Percentiles rank a stretch among this genome's conserved stretches.
phyloP scores from a whole-genome alignment of 345 rosid species.

The Schrenkiella parvula region DNA sequence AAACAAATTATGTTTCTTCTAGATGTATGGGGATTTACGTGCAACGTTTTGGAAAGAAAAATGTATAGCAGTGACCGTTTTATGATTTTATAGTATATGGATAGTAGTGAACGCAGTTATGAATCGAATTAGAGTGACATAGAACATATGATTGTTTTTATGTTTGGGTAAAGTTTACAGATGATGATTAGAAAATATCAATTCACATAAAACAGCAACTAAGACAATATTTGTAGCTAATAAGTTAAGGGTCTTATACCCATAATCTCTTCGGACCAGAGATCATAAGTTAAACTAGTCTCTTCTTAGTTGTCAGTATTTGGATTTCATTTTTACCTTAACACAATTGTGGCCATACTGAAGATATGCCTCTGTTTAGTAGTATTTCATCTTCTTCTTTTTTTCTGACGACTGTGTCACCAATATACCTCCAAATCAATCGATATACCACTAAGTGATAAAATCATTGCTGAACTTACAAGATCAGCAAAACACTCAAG shows the following conservation, averaged over 20 bases:
- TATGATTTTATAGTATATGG: background rate
- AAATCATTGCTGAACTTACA: background rate
- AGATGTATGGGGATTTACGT: background rate
- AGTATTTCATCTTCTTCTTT: background rate
- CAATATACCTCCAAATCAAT: background rate
- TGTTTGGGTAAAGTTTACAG: background rate
- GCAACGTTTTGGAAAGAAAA: background rate
- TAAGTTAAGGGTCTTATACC: background rate
- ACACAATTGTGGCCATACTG: background rate
- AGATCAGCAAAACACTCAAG: slow-evolving; percentile 8
- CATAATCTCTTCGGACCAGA: background rate
- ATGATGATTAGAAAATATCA: background rate
- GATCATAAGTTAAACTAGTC: background rate
- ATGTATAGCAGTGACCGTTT: background rate
- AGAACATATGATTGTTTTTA: background rate
- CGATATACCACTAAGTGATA: slow-evolving; percentile 3
- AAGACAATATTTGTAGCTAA: background rate
- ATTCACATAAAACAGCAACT: background rate
- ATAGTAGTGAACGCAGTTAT: background rate
- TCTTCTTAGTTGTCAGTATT: background rate
- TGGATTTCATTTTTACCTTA: background rate
- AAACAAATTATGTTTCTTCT: slow-evolving; percentile 1
- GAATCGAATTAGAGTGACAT: background rate
- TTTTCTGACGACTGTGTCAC: slow-evolving; percentile 6
- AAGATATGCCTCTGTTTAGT: background rate